Evolutionary conservation across 768 basidiomycete genomes (phyloP).

Genomic region (Tricholoma hemisulphureum): DNA sequence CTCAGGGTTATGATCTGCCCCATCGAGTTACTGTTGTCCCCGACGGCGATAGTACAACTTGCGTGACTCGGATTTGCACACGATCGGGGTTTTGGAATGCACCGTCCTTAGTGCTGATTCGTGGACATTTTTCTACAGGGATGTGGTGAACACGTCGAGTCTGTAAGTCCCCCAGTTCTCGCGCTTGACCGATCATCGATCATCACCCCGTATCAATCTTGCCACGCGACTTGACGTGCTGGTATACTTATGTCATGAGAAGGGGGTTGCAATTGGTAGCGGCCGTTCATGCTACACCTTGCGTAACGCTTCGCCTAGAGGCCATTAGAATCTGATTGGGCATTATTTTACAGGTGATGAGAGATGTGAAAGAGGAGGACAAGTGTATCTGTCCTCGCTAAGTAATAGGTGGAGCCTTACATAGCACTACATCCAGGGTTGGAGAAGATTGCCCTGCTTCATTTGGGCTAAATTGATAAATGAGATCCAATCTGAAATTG

Average conservation of each 20-base stretch:
- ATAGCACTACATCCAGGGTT: slow-evolving; percentile 14
- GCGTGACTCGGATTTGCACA: too few relatives aligned
- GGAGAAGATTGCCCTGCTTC: slow-evolving; percentile 18
- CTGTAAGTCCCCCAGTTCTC: slow-evolving; percentile 41
- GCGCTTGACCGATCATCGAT: slow-evolving; percentile 1
- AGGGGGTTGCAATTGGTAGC: not conserved
- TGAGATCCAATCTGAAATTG: slow-evolving; percentile 9
- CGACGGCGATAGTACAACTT: too few relatives aligned
- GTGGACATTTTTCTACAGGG: slow-evolving; percentile 45
- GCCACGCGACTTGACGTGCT: slow-evolving; percentile 1
- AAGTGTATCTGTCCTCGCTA: slow-evolving; percentile 40
- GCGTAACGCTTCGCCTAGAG: not conserved
- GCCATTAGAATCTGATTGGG: slow-evolving; percentile 7
- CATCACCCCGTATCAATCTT: slow-evolving; percentile 9
- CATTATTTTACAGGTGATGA: slow-evolving; percentile 41
- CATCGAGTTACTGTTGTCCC: too few relatives aligned
- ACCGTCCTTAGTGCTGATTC: not conserved
- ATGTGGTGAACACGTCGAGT: slow-evolving; percentile 65
- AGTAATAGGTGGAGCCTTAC: not conserved
- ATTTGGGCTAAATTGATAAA: slow-evolving; percentile 13
- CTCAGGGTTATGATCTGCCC: not conserved
- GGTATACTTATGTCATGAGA: slow-evolving; percentile 7
- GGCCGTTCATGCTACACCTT: too few relatives aligned
- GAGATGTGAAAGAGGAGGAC: slow-evolving; percentile 45
- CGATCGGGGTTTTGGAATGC: slow-evolving; percentile 7